Percentiles rank a stretch among this genome's conserved stretches.
Conservation (phyloP, 129 eudicot species). For the Scalesia atractyloides region DNA sequence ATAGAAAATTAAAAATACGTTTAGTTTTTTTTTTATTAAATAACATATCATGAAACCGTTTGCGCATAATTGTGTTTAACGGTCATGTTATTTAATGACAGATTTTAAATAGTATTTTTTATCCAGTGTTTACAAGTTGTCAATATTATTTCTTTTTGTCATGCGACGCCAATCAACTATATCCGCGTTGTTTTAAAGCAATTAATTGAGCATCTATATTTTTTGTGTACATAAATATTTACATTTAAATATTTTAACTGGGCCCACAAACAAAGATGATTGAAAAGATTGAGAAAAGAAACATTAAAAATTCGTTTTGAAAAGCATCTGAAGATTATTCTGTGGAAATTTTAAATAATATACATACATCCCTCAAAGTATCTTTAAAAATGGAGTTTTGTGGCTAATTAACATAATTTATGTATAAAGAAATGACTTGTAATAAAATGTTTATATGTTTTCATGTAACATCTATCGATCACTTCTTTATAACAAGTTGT, state of each 20-base stretch:
- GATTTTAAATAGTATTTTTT: background rate
- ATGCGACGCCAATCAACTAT: background rate
- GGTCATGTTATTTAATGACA: background rate
- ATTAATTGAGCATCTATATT: background rate
- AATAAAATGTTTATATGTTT: too few species aligned
- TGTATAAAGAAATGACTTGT: too few species aligned
- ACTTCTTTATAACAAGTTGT: too few species aligned
- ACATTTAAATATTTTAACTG: too few species aligned
- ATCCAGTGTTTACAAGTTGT: background rate
- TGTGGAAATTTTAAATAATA: too few species aligned
- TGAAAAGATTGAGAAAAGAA: too few species aligned
- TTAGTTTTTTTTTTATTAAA: background rate
- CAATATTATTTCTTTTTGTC: background rate
- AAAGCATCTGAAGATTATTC: too few species aligned
- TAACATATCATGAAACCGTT: background rate
- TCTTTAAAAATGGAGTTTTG: too few species aligned
- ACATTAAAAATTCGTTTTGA: too few species aligned
- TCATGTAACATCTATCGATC: too few species aligned
- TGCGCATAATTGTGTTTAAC: background rate
- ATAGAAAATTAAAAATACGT: background rate
- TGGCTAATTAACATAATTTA: too few species aligned
- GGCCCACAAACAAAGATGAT: background rate
- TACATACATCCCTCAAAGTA: too few species aligned
- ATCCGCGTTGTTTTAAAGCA: conserved; percentile 4
- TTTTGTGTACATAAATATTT: background rate